Evolutionary conservation across 139 green algal genomes (phyloP), one percentile per base, ranked within the genome.

Genomic region (Chlamydomonas eustigma): DNA sequence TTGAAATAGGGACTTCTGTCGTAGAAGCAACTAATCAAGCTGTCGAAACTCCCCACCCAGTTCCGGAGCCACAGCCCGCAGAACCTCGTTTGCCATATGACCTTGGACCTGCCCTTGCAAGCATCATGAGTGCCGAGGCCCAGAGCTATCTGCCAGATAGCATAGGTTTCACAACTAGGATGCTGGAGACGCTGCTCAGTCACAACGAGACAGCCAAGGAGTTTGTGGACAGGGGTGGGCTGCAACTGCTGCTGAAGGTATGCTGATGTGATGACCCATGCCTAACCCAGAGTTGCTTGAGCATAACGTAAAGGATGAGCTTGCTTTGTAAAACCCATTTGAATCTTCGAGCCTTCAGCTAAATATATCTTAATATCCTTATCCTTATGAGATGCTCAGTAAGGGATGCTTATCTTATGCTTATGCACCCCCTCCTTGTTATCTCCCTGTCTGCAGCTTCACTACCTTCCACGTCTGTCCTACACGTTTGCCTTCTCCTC

Each of bases 171-270:
- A 76, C 88, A 3, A 87, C 88, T 0, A 88, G 91, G 37, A 89
- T 97, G 88, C 82, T 98, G 69, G 94, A 98, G 79, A 77, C 77
- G 8, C 86, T 97, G 77, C 80, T 97, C n/a, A 71, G 80, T n/a
- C 91, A 91, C 74, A 18, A 66, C 5, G 85, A 92, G 44, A 90
- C 81, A 12, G 77, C 74, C 37, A 80, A 80, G 35, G 12, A 84
- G 75, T 96, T 98, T 81, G 84, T 96, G 35, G 85, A 97, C 51
- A 76, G 84, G 34, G 88, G 87, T 30, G 91, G 94, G 2, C 70
- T 94, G 4, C 85, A 93, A 4, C 77, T 93, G 36, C 83, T 97
- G 77, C 80, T 89, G 25, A 68, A 68, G 18, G 52, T 68, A 28
- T 8, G 52, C 22, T 28, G 12, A 58, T 18, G 44, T 18, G n/a